These are phyloP conservation scores for Cystoisospora suis DNA, from an alignment of 169 alveolate genomes.

Conservation along the genomic window DNA sequence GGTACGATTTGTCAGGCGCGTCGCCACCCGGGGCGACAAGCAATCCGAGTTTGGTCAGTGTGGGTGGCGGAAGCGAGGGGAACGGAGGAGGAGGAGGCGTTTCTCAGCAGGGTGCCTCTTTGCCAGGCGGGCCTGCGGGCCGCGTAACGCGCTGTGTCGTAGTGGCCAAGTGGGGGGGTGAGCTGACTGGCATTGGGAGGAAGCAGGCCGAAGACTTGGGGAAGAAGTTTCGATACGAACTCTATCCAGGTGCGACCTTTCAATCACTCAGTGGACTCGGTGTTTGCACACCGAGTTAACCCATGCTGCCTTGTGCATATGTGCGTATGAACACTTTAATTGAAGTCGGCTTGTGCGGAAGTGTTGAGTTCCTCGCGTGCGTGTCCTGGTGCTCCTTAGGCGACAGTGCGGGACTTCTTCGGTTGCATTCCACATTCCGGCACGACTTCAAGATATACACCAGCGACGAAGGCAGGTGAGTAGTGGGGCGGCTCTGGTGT, in stretches of 20 bases:
- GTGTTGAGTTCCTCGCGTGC: not conserved
- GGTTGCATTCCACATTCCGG: slow-evolving; percentile 96
- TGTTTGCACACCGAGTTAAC: too few species aligned
- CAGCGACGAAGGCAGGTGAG: slow-evolving; percentile 97
- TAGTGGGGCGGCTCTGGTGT: slow-evolving; percentile 51
- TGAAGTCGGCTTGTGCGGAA: too few species aligned
- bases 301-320: too few species aligned
- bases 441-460: slow-evolving; percentile 98
- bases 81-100: slow-evolving; percentile 30
- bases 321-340: too few species aligned
- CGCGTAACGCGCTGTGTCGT: slow-evolving; percentile 78
- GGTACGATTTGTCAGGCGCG: not conserved
- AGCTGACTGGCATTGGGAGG: slow-evolving; percentile 93
- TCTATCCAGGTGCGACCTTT: slow-evolving; percentile 90
- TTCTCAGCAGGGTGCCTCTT: not conserved
- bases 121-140: not conserved
- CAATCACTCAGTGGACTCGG: too few species aligned
- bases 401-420: slow-evolving; percentile 80
- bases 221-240: slow-evolving; percentile 78
- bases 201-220: slow-evolving; percentile 93
- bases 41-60: not conserved
- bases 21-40: not conserved
- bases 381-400: slow-evolving; percentile 8
- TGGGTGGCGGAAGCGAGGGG: not conserved
- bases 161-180: slow-evolving; percentile 99